Evolutionary conservation across 345 rosid species (phyloP).

Genomic region (Citrus cavaleriei): DNA sequence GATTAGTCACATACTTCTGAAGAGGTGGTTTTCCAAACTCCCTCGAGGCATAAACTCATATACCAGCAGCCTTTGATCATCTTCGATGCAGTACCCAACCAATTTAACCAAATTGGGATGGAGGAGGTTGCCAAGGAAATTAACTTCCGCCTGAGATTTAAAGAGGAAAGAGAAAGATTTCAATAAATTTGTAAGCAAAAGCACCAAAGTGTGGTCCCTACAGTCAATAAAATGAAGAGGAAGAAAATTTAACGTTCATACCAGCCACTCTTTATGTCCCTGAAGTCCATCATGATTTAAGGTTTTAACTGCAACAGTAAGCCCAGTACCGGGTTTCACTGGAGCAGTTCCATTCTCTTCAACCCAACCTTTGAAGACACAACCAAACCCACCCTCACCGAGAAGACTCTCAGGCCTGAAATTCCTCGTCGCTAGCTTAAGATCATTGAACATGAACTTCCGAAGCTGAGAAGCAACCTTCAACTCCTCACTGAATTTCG

Average conservation of each 20-base stretch:
- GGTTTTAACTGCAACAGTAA: constrained; percentile 88
- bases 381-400: constrained; percentile 93
- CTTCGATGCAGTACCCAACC: constrained; percentile 80
- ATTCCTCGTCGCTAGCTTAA: constrained; percentile 72
- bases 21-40: constrained; percentile 82
- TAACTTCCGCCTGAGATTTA: constrained; percentile 66
- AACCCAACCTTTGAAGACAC: constrained; percentile 94
- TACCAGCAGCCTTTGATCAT: constrained; percentile 67
- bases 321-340: constrained; percentile 85
- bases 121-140: constrained; percentile 69
- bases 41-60: constrained; percentile 84
- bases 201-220: neutral
- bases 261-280: constrained; percentile 99
- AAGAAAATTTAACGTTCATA: constrained; percentile 26
- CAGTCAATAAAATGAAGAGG: neutral
- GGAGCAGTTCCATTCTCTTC: constrained; percentile 91
- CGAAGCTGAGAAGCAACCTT: constrained; percentile 68
- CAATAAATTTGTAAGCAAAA: neutral
- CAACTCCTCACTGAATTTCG: constrained; percentile 60
- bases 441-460: constrained; percentile 66
- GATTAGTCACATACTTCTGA: constrained; percentile 54
- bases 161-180: constrained; percentile 2
- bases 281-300: constrained; percentile 93
- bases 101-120: constrained; percentile 73
- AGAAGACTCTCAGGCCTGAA: constrained; percentile 87